A percentile compares a stretch with the other conserved stretches of the same genome.
These are phyloP conservation scores for Silene conica DNA, from an alignment of 148 eudicot species.

Conservation along the genomic window DNA sequence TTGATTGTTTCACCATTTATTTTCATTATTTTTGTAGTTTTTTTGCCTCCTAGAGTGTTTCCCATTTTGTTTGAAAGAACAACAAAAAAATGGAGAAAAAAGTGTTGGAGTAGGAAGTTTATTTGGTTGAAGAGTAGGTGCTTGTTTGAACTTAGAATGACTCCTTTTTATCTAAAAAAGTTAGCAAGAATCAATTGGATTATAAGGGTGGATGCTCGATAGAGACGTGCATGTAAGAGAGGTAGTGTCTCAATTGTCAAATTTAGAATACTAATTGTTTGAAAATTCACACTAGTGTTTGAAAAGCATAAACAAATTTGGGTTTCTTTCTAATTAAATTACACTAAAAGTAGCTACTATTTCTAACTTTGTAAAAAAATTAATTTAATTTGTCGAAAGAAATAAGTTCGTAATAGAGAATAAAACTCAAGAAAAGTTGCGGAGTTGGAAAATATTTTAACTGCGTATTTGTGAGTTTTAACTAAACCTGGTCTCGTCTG, in stretches of 20 bases:
- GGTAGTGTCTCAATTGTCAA: constrained; percentile 23
- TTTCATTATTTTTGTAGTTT: constrained; percentile 72
- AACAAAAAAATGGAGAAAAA: not conserved
- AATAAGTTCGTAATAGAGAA: no score
- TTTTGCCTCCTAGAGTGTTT: constrained; percentile 60
- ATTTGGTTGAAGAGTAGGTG: not conserved
- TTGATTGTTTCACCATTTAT: constrained; percentile 70
- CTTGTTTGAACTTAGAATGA: not conserved
- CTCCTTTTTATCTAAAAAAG: constrained; percentile 20
- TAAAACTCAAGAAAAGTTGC: no score
- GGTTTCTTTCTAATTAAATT: not conserved
- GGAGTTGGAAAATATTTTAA: no score
- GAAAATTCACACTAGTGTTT: constrained; percentile 19
- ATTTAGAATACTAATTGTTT: constrained; percentile 20
- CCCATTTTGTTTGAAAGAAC: constrained; percentile 43
- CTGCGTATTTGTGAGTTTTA: no score
- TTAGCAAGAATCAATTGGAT: constrained; percentile 4
- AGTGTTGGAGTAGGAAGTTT: not conserved
- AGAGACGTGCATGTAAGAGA: constrained; percentile 21
- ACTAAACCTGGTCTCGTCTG: no score
- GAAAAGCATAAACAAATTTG: constrained; percentile 1
- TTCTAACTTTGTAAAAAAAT: not conserved
- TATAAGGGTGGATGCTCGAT: constrained; percentile 28
- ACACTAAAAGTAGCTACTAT: not conserved
- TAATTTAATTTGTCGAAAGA: no score